A percentile compares a stretch with the other conserved stretches of the same genome.
These are phyloP conservation scores for Phytopythium boreale DNA, from an alignment of 352 stramenopile species.

Conservation along the genomic window DNA sequence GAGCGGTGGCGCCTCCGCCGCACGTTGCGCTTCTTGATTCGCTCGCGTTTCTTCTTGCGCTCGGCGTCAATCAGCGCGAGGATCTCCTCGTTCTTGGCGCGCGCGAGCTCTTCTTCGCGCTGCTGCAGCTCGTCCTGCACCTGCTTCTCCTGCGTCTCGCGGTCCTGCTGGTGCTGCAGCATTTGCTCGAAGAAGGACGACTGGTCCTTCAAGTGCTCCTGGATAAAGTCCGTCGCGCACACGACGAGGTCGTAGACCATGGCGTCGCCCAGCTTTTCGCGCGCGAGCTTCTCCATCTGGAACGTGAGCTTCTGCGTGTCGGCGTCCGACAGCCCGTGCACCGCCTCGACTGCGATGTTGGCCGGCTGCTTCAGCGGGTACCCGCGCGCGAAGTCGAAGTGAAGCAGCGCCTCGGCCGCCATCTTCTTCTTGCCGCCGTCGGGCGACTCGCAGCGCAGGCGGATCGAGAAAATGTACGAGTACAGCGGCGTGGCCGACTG, in stretches of 20 bases:
- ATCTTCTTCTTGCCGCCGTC: conserved; percentile 22
- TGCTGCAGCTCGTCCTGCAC: conserved; percentile 49
- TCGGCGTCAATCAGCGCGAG: conserved; percentile 77
- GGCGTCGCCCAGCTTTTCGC: conserved; percentile 69
- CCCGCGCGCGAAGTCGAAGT: conserved; percentile 65
- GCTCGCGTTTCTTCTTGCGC: conserved; percentile 56
- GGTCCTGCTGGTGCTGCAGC: conserved; percentile 75
- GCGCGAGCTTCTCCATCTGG: conserved; percentile 53
- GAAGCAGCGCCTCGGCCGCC: conserved; percentile 63
- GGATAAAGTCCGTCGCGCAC: conserved; percentile 77
- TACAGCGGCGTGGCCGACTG: conserved; percentile 80
- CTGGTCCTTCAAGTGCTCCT: conserved; percentile 80
- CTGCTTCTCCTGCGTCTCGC: conserved; percentile 55
- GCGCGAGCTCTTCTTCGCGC: conserved; percentile 58
- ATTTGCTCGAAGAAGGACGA: conserved; percentile 89
- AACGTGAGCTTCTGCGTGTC: conserved; percentile 54
- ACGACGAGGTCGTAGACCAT: conserved; percentile 84
- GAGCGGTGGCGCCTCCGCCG: conserved; percentile 46
- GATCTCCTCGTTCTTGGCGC: conserved; percentile 71
- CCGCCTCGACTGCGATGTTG: conserved; percentile 66
- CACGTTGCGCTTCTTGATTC: conserved; percentile 52
- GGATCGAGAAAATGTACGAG: conserved; percentile 81
- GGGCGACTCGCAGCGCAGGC: conserved; percentile 51
- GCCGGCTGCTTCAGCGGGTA: conserved; percentile 68
- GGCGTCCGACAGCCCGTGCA: conserved; percentile 65